Percentiles rank a stretch among this genome's conserved stretches.
These are phyloP conservation scores for Ustilago tritici DNA, from an alignment of 1,284 basidiomycete genomes.

Conservation along the genomic window DNA sequence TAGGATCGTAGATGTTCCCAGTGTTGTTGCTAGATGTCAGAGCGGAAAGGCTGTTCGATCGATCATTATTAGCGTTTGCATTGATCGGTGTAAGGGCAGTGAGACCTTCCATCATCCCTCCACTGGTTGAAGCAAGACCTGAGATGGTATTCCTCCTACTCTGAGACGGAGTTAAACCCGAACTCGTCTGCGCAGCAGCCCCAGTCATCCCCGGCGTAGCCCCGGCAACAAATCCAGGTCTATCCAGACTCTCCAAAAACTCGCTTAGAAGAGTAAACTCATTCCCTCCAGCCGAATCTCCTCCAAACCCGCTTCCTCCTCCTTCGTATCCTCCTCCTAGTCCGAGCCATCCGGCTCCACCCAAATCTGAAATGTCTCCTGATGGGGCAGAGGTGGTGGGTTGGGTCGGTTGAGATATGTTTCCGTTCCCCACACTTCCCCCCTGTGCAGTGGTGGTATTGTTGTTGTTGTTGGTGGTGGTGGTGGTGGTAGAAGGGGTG, in stretches of 20 bases:
- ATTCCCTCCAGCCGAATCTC: conserved; percentile 63
- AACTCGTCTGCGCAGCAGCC: conserved; percentile 12
- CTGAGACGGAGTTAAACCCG: conserved; percentile 32
- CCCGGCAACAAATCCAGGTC: conserved; percentile 41
- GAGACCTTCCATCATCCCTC: conserved; percentile 19
- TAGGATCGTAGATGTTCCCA: not conserved
- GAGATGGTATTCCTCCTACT: conserved; percentile 40
- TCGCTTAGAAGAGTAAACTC: conserved; percentile 65
- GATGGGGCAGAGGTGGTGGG: not conserved
- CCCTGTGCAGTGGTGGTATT: not conserved
- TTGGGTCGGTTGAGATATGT: not conserved
- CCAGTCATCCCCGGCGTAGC: conserved; percentile 31
- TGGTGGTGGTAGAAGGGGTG: not conserved
- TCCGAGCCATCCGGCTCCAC: conserved; percentile 65
- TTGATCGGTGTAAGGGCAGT: conserved; percentile 37
- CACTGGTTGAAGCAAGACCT: conserved; percentile 9
- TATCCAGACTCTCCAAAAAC: conserved; percentile 66
- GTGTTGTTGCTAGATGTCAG: not conserved
- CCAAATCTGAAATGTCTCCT: conserved; percentile 38
- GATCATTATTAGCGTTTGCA: not conserved
- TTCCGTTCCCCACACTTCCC: not conserved
- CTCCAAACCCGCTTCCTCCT: conserved; percentile 52
- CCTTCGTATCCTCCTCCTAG: conserved; percentile 54
- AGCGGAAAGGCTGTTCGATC: not conserved
- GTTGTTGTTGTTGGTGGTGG: conserved; percentile 5